Evolutionary conservation across 1,284 basidiomycete species (phyloP), one percentile per base, ranked within the genome.

Genomic region (Moesziomyces sp.): DNA sequence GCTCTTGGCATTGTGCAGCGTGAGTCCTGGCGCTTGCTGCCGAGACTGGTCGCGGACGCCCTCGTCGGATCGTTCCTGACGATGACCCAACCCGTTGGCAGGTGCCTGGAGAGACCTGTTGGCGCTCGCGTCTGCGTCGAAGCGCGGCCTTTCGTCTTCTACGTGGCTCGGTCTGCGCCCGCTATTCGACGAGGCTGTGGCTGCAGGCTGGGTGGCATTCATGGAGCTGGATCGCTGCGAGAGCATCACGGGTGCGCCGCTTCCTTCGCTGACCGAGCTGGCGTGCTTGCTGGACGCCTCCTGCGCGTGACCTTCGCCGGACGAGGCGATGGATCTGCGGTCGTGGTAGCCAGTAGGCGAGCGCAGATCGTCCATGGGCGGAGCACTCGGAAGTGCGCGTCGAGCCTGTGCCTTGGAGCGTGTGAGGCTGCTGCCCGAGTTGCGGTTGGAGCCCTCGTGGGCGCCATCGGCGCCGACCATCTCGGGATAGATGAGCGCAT

Each of bases 371-470:
- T 74, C 71, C 18, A 61, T 54, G 1, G 48, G 49, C n/a, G 72
- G 61, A 5, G 66, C 72, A 43, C 67, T 66, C 16, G 71, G 68
- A 11, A 66, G 58, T 13, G 62, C 67, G 4, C 76, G 65, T n/a
- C 76, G 56, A 19, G 68, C 46, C 44, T 68, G 66, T 14, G 76
- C 76, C 54, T 64, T 77, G n/a, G 71, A 70, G 16, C 76, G 53
- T 5, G 59, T 68, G 46, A 76, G 47, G 42, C 67, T 67, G 58
- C 68, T 75, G 24, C 53, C 63, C 11, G 74, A 65, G 30, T 73
- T 74, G 44, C 67, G 64, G 30, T 67, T 65, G 3, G 72, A 63
- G 8, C 53, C 60, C 3, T 73, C 74, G 46, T 66, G 51, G 23
- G 52, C 51, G 19, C 33, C 52, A 23, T 67, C 72, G 14, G 47